Evolutionary conservation across 1,284 basidiomycete species (phyloP).

Genomic region (Pulchroboletus neoregius): DNA sequence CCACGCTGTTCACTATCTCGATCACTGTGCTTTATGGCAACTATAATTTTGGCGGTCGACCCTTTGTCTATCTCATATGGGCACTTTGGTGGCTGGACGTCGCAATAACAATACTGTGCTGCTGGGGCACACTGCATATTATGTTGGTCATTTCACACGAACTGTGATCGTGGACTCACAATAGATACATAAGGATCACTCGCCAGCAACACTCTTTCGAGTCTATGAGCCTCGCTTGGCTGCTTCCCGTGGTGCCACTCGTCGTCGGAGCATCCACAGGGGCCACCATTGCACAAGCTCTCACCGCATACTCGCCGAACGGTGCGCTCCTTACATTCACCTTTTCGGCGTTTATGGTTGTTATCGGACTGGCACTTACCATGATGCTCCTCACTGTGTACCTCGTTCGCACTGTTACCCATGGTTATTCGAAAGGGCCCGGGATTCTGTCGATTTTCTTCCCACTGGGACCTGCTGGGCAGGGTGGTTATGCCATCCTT

Average conservation of each 20-base stretch:
- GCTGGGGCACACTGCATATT: slow-evolving; percentile 61
- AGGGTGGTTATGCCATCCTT: slow-evolving; percentile 50
- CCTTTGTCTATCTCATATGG: slow-evolving; percentile 62
- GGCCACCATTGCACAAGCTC: slow-evolving; percentile 49
- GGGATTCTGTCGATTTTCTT: slow-evolving; percentile 60
- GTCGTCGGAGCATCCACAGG: slow-evolving; percentile 69
- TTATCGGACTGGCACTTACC: slow-evolving; percentile 55
- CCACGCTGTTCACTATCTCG: slow-evolving; percentile 58
- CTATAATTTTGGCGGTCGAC: slow-evolving; percentile 48
- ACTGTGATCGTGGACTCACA: slow-evolving; percentile 8
- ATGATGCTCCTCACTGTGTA: slow-evolving; percentile 54
- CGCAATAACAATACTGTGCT: slow-evolving; percentile 53
- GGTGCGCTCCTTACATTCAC: slow-evolving; percentile 55
- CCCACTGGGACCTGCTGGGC: slow-evolving; percentile 56
- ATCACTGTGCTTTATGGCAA: slow-evolving; percentile 41
- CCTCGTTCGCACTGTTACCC: slow-evolving; percentile 43
- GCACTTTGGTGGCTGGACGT: slow-evolving; percentile 73
- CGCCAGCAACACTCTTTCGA: slow-evolving; percentile 56
- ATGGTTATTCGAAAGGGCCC: slow-evolving; percentile 45
- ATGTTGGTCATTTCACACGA: slow-evolving; percentile 44
- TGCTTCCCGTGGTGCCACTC: slow-evolving; percentile 70
- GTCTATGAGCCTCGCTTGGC: slow-evolving; percentile 57
- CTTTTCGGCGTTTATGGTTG: slow-evolving; percentile 50
- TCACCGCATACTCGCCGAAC: slow-evolving; percentile 42
- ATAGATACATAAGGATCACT: slow-evolving; percentile 46